Percentiles rank a stretch among this genome's conserved stretches.
Conservation (phyloP, 2,329 filamentous ascomycete genomes). For the Alternaria rosae region DNA sequence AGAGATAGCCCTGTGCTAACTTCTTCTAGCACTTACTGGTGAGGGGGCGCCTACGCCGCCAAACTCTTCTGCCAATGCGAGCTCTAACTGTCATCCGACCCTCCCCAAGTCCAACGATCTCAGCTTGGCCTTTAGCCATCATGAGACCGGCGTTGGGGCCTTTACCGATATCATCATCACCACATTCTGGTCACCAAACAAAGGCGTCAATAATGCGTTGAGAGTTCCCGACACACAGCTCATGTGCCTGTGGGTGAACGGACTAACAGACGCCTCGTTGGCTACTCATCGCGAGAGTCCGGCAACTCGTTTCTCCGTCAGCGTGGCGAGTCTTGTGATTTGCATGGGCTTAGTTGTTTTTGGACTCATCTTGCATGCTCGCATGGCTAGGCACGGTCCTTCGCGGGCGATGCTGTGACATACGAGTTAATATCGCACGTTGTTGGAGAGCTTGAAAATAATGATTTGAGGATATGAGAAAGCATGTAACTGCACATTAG, state of each 20-base stretch:
- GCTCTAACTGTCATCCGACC: neutral
- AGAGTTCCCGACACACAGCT: neutral
- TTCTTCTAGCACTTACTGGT: neutral
- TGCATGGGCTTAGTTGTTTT: neutral
- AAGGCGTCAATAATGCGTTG: neutral
- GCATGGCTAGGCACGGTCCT: neutral
- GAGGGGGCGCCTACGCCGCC: neutral
- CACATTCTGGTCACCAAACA: neutral
- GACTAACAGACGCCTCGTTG: neutral
- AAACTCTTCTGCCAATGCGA: neutral
- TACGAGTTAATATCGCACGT: neutral
- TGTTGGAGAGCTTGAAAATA: neutral
- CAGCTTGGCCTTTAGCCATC: neutral
- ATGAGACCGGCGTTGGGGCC: neutral
- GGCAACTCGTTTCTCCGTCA: neutral
- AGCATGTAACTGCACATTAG: neutral
- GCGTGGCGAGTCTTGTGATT: neutral
- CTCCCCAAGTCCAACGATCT: neutral
- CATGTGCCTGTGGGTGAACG: neutral
- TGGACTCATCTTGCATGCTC: neutral
- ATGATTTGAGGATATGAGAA: neutral
- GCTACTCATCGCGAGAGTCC: neutral
- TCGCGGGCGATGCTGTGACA: no score
- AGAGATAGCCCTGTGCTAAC: neutral
- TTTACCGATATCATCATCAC: neutral